Evolutionary conservation across 768 basidiomycete species (phyloP).

Genomic region (Fomitopsis serialis): DNA sequence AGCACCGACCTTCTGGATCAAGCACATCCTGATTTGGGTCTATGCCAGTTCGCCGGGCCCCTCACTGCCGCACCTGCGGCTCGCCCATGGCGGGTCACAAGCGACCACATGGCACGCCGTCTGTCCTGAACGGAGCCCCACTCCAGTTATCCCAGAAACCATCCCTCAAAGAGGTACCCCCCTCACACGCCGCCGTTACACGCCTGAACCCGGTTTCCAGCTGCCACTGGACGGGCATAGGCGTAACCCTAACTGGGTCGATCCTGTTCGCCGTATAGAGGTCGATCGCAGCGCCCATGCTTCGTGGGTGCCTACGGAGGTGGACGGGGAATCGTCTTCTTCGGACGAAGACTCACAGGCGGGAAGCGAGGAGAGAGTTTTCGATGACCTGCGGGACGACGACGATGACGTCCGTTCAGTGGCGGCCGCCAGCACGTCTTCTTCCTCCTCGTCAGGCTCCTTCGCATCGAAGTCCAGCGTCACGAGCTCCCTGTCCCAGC

Average conservation of each 20-base stretch:
- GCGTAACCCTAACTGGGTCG: conserved; percentile 30
- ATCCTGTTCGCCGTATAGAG: conserved; percentile 7
- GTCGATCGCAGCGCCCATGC: conserved; percentile 7
- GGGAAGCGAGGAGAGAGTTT: neutral
- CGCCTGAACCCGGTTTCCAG: conserved; percentile 7
- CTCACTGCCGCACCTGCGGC: conserved; percentile 29
- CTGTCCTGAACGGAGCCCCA: conserved; percentile 21
- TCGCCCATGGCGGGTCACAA: conserved; percentile 35
- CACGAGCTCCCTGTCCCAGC: conserved; percentile 13
- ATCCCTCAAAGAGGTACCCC: neutral
- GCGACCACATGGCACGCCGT: conserved; percentile 26
- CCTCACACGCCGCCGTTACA: conserved; percentile 1
- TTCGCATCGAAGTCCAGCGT: conserved; percentile 4
- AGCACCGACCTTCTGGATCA: neutral
- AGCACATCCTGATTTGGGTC: neutral
- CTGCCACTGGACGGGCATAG: conserved; percentile 21
- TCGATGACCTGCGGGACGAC: neutral
- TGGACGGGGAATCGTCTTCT: conserved; percentile 5
- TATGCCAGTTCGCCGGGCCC: conserved; percentile 26
- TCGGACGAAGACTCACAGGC: neutral
- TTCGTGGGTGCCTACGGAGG: conserved; percentile 22
- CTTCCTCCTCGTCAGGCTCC: conserved; percentile 9
- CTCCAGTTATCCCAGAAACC: conserved; percentile 1
- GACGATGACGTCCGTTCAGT: neutral
- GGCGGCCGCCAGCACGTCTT: conserved; percentile 1